Percentiles rank a stretch among this genome's conserved stretches.
These are phyloP conservation scores for Pulchroboletus neoregius DNA, from an alignment of 1,284 basidiomycete genomes.

Conservation along the genomic window DNA sequence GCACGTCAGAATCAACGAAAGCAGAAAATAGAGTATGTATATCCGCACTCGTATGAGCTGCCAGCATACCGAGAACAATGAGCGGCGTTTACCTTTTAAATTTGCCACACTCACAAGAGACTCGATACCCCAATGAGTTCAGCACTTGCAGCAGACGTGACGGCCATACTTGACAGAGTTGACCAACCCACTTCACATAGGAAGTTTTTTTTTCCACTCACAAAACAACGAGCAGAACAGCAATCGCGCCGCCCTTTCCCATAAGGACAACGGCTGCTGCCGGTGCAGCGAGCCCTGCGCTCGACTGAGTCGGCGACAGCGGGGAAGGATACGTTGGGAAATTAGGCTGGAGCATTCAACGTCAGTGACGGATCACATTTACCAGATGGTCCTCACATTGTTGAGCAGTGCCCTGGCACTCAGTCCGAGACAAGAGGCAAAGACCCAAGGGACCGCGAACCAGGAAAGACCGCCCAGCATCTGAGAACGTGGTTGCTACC, in stretches of 20 bases:
- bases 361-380: neutral
- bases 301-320: conserved; percentile 45
- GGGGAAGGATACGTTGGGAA: conserved; percentile 53
- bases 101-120: conserved; percentile 40
- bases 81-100: neutral
- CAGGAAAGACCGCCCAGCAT: conserved; percentile 61
- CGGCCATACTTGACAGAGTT: conserved; percentile 41
- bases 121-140: conserved; percentile 61
- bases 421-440: conserved; percentile 55
- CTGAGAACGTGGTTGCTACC: conserved; percentile 20
- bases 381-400: conserved; percentile 32
- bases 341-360: conserved; percentile 33
- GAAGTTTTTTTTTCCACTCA: conserved; percentile 24
- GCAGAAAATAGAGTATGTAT: no score
- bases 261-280: conserved; percentile 50
- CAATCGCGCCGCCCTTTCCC: conserved; percentile 49
- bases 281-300: conserved; percentile 51
- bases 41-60: conserved; percentile 42
- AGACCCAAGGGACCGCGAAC: conserved; percentile 59
- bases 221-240: conserved; percentile 52
- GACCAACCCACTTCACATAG: neutral
- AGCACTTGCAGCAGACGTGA: conserved; percentile 56
- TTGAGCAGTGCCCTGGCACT: conserved; percentile 48
- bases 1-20: neutral
- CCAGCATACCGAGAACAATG: neutral